Evolutionary conservation across 345 rosid species (phyloP), one percentile per base, ranked within the genome.

Genomic region (Camelina hispida): DNA sequence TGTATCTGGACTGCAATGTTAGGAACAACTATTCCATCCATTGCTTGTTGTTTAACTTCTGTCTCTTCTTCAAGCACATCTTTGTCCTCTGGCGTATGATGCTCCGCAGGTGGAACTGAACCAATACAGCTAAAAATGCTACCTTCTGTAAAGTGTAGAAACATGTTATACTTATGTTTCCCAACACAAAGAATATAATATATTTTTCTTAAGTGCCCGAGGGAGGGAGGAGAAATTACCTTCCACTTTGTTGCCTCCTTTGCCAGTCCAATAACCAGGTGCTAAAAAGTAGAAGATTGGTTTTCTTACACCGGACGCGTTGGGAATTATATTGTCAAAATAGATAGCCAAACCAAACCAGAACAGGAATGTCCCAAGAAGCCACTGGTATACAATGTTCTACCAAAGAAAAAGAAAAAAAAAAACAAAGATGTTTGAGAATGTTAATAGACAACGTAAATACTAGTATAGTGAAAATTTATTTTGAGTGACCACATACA

Each of bases 31-130:
- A 11, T 17, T 40, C 79, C 88, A 46, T 83, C 88, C 34, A 22
- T 74, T 74, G 77, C 69, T 71, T 83, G 89, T 42, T 79, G 70
- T 78, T 85, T 88, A 15, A 94, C 91, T 53, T 74, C 11, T 44
- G 68, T 85, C 83, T 94, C 96, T 81, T 91, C 97, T 78, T 85
- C 89, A 68, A 85, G 88, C 72, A 91, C 96, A 84, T 94, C 98
- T 81, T 84, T 81, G 16, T 91, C 98, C 40, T 94, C 93, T 23
- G 83, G 86, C 67, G 85, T 47, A 61, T 70, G 8, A 68, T 83
- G 78, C 51, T 91, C 91, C 47, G 69, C 28, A 0, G 81, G 83
- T 14, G 97, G 95, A 56, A 85, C 73, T 17, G 93, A 85, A 38
- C 89, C 84, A 3, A 78, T 68, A 81, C 93, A 91, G 52, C 93